These are phyloP conservation scores for Taphrina deformans DNA, from an alignment of 1,139 yeast genomes.

Conservation along the genomic window DNA sequence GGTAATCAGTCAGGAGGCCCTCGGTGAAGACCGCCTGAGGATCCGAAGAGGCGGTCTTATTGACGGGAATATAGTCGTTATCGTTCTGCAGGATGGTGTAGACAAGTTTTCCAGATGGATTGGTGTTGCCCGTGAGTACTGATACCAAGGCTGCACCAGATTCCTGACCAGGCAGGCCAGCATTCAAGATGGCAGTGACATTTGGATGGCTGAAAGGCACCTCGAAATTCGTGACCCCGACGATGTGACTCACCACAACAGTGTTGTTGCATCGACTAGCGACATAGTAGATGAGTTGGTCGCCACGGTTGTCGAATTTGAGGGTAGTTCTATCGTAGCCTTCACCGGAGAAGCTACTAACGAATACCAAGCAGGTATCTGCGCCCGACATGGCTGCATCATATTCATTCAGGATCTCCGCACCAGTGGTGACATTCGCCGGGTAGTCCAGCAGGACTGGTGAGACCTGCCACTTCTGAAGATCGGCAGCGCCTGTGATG, in stretches of 20 bases:
- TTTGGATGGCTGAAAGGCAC: slow-evolving; percentile 60
- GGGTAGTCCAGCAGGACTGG: slow-evolving; percentile 45
- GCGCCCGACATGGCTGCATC: slow-evolving; percentile 56
- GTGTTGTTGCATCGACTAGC: slow-evolving; percentile 56
- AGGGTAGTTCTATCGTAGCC: slow-evolving; percentile 62
- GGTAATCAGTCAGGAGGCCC: slow-evolving; percentile 51
- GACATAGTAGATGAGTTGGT: slow-evolving; percentile 54
- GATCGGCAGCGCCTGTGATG: slow-evolving; percentile 39
- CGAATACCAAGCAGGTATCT: slow-evolving; percentile 54
- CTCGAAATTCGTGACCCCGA: slow-evolving; percentile 63
- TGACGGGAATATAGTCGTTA: slow-evolving; percentile 50
- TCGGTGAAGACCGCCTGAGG: slow-evolving; percentile 51
- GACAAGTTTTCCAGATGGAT: slow-evolving; percentile 64
- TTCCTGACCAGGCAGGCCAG: slow-evolving; percentile 62
- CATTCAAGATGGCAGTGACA: slow-evolving; percentile 57
- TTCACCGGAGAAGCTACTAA: slow-evolving; percentile 56
- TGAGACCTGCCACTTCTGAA: slow-evolving; percentile 38
- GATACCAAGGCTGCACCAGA: slow-evolving; percentile 54
- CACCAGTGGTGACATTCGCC: not conserved
- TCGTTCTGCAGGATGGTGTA: slow-evolving; percentile 61
- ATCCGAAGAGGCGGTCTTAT: slow-evolving; percentile 32
- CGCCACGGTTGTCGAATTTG: slow-evolving; percentile 63
- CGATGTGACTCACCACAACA: slow-evolving; percentile 58
- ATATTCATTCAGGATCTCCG: slow-evolving; percentile 40
- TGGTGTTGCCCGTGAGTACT: slow-evolving; percentile 57